phyloP scores from a whole-genome alignment of 2,329 filamentous ascomycete genomes.

The Simplicillium aogashimaense region DNA sequence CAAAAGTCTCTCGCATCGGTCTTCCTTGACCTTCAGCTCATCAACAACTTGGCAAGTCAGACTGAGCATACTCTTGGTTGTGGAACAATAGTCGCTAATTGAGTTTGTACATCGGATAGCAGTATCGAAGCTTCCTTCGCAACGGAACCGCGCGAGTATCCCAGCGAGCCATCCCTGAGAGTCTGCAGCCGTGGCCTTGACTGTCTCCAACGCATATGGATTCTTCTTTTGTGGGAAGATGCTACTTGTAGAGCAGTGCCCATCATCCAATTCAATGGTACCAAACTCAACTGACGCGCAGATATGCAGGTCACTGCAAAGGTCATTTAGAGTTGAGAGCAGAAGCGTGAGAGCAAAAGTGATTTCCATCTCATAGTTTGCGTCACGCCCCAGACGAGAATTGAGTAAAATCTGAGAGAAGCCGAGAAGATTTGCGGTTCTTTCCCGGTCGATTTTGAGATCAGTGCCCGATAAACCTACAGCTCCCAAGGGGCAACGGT shows the following conservation, averaged over 20 bases:
- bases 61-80: background rate
- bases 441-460: slow-evolving; percentile 3
- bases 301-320: slow-evolving; percentile 6
- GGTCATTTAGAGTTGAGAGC: slow-evolving; percentile 5
- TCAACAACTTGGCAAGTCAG: background rate
- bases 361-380: slow-evolving; percentile 5
- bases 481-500: slow-evolving; percentile 6
- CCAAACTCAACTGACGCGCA: slow-evolving; percentile 6
- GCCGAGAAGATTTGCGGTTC: slow-evolving; percentile 3
- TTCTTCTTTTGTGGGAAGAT: slow-evolving; percentile 9
- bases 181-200: slow-evolving; percentile 7
- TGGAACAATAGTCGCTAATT: slow-evolving; percentile 1
- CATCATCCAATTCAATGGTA: slow-evolving; percentile 5
- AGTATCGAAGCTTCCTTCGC: slow-evolving; percentile 4
- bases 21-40: background rate
- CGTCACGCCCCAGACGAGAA: slow-evolving; percentile 2
- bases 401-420: slow-evolving; percentile 3
- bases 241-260: slow-evolving; percentile 6
- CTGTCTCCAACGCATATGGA: slow-evolving; percentile 5
- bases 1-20: slow-evolving; percentile 1
- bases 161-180: slow-evolving; percentile 5
- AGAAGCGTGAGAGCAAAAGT: slow-evolving; percentile 1
- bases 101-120: background rate
- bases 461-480: slow-evolving; percentile 4
- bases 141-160: slow-evolving; percentile 1